These are phyloP conservation scores for Melanogaster broomeanus DNA, from an alignment of 768 basidiomycete genomes.

Conservation along the genomic window DNA sequence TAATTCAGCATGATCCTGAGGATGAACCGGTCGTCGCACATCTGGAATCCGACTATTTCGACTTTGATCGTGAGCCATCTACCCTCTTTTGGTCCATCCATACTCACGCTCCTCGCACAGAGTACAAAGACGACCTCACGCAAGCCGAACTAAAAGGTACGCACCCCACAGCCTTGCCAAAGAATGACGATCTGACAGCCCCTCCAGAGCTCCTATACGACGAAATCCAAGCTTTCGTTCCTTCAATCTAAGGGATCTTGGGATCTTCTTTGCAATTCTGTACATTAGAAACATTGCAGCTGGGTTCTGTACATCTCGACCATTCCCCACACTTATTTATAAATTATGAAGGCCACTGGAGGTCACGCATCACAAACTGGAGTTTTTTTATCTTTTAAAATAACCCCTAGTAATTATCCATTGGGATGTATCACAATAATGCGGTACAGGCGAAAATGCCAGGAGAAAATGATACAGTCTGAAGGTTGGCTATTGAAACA, in stretches of 20 bases:
- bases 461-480: slow-evolving; percentile 17
- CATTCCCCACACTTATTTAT: background rate
- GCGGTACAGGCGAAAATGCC: too few relatives aligned
- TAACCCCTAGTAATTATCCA: background rate
- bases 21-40: slow-evolving; percentile 86
- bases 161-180: background rate
- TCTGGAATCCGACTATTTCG: slow-evolving; percentile 84
- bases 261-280: background rate
- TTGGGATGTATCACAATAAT: slow-evolving; percentile 10
- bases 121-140: slow-evolving; percentile 73
- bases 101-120: slow-evolving; percentile 31
- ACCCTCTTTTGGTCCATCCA: background rate
- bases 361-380: too few relatives aligned
- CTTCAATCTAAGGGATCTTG: slow-evolving; percentile 48
- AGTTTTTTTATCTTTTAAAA: background rate
- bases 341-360: background rate
- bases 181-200: slow-evolving; percentile 7
- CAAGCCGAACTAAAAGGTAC: slow-evolving; percentile 71
- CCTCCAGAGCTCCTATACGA: slow-evolving; percentile 68
- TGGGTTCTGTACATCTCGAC: background rate
- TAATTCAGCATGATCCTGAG: slow-evolving; percentile 73
- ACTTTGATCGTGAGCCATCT: slow-evolving; percentile 71
- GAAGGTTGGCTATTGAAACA: background rate
- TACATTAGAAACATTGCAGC: background rate
- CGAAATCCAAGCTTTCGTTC: slow-evolving; percentile 77